These are phyloP conservation scores for Lactarius evosmus DNA, from an alignment of 768 basidiomycete genomes.

Conservation along the genomic window DNA sequence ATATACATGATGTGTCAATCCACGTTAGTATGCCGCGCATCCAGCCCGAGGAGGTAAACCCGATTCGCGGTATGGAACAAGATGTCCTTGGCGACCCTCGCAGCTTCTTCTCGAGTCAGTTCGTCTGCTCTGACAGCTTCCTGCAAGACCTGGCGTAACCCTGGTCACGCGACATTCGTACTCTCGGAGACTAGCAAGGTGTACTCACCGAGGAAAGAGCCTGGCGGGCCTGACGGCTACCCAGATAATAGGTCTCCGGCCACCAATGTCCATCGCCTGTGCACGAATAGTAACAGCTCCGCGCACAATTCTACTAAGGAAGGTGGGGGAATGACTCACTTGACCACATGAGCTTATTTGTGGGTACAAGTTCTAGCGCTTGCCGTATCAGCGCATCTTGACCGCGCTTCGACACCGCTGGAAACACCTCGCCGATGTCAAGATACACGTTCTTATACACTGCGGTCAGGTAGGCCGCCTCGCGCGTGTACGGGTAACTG, in stretches of 20 bases:
- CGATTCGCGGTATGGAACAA: constrained; percentile 67
- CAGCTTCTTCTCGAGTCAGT: constrained; percentile 53
- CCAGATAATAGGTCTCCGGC: constrained; percentile 76
- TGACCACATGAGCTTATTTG: constrained; percentile 79
- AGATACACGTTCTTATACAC: constrained; percentile 72
- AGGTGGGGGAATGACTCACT: constrained; percentile 43
- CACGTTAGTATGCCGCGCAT: constrained; percentile 27
- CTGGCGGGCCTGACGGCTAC: constrained; percentile 58
- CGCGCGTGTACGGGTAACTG: constrained; percentile 74
- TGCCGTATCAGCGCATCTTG: constrained; percentile 59
- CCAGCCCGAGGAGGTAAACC: constrained; percentile 56
- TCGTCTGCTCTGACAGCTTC: constrained; percentile 48
- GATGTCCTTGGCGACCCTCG: constrained; percentile 49
- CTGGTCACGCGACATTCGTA: background rate
- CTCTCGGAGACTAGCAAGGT: background rate
- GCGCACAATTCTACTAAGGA: background rate
- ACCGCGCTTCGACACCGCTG: constrained; percentile 58
- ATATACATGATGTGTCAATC: background rate
- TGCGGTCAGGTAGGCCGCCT: constrained; percentile 72
- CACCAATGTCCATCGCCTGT: constrained; percentile 67
- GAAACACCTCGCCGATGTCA: constrained; percentile 80
- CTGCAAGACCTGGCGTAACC: constrained; percentile 48
- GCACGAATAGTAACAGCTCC: constrained; percentile 11
- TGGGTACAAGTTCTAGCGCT: constrained; percentile 67
- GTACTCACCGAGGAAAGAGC: constrained; percentile 53